Evolutionary conservation across 2,329 filamentous ascomycete species (phyloP), one percentile per base, ranked within the genome.

Genomic region (Purpureocillium lavendulum): DNA sequence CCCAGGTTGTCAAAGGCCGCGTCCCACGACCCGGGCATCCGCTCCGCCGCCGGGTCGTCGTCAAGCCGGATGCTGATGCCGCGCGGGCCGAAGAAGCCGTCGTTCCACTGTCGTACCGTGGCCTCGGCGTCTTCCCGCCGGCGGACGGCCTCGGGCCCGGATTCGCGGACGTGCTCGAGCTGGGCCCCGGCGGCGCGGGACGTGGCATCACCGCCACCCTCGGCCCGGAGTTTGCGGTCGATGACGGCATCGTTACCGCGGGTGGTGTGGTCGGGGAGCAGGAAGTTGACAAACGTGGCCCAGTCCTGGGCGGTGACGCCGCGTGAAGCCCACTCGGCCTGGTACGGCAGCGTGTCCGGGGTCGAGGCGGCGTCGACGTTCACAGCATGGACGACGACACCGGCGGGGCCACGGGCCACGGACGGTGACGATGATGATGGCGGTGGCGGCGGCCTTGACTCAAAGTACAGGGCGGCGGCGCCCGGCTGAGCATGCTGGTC

Each of bases 251-350:
- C 65, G 47, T 75, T 77, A 14, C 57, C 55, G 13, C 54, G 50
- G 1, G 58, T 55, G 4, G 60, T 57, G 50, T 73, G 66, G 39
- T 70, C 58, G 0, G 76, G 74, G 16, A 79, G 52, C 13, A 80
- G 54, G 43, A 70, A 71, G 48, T 77, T 77, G 34, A 75, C 47
- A 53, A 80, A 80, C 0, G 75, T 77, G 29, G 66, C 64, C 76
- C 76, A 80, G 50, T 80, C 75, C 48, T 73, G 67, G 12, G 57
- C 47, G 1, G 59, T 65, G 11, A 77, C 61, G 38, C 75, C 71
- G 30, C 65, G 66, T 5, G 46, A 47, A 5, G 21, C 21, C 50
- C 63, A 64, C 26, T 57, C 57, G 9, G 47, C 38, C 2, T 58
- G 61, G 39, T 65, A 73, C 0, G 70, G 67, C 9, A 75, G 57